Conservation (phyloP, 352 stramenopile species). For the Phytophthora macrochlamydospora region DNA sequence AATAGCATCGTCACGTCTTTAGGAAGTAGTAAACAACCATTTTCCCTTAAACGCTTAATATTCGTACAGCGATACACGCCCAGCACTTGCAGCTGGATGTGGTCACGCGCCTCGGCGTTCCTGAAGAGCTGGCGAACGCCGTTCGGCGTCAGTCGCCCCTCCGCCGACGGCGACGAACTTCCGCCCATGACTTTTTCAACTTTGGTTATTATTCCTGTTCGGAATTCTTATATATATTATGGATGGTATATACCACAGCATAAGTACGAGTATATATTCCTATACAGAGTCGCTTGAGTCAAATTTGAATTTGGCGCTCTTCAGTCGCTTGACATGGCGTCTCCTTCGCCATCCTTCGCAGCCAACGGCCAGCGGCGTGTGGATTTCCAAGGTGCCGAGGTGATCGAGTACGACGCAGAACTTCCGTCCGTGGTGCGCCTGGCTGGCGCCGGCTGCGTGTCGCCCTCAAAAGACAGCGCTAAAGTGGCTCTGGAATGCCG, state of each 20-base stretch:
- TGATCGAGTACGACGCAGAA: slow-evolving; percentile 66
- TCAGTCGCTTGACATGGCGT: not conserved
- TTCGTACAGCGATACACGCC: slow-evolving; percentile 56
- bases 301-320: slow-evolving; percentile 9
- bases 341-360: not conserved
- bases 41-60: no score
- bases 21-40: not conserved
- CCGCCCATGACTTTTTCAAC: not conserved
- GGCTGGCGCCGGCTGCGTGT: slow-evolving; percentile 15
- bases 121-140: slow-evolving; percentile 40
- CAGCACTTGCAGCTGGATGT: slow-evolving; percentile 55
- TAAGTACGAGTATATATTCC: no score
- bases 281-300: not conserved
- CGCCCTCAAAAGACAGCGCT: not conserved
- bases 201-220: no score
- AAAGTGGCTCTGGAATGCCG: slow-evolving; percentile 47
- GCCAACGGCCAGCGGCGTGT: slow-evolving; percentile 28
- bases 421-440: slow-evolving; percentile 48
- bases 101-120: not conserved
- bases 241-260: no score
- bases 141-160: slow-evolving; percentile 35
- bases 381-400: slow-evolving; percentile 54
- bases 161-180: not conserved
- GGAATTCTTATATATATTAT: no score
- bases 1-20: not conserved